Evolutionary conservation across 1,284 basidiomycete species (phyloP), one percentile per base, ranked within the genome.

Genomic region (Ustilago trichophora): DNA sequence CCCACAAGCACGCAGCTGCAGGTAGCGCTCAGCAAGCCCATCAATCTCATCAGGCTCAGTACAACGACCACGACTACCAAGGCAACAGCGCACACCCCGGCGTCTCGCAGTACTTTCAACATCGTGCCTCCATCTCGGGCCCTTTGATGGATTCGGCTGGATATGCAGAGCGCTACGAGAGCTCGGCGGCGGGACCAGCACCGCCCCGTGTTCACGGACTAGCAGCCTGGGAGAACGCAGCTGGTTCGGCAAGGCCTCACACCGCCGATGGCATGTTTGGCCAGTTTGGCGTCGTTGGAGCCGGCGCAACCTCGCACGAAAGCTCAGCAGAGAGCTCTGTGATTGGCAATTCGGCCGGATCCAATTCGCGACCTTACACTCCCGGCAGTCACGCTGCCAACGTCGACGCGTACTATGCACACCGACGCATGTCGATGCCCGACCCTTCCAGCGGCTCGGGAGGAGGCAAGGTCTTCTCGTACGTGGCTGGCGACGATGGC

Each of bases 241-340:
- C 65, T 13, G 75, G 73, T 3, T 54, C 48, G 3, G 68, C 75
- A 15, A 47, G 75, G n/a, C 75, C 75, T 2, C 75, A 77, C 62
- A 77, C 75, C 5, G 75, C 75, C 12, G 75, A 77, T 36, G 75
- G 74, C 29, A 47, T 77, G 59, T 77, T 76, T 33, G 73, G 65
- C n/a, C 67, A 70, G 4, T 70, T 70, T 18, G 57, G 57, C 21
- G 19, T 60, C 16, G 46, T 33, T 2, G 29, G 19, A 21, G 16
- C 48, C 32, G 46, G 45, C 24, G 48, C 37, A 8, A n/a, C 49
- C 13, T 40, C 53, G 15, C 58, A 63, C 18, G 54, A 54, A 11
- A 16, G 48, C 15, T 40, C 52, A 6, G 33, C 49, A 15, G 58
- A 62, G 11, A 21, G 29, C 19, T 50, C 58, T n/a, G 33, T 26